Evolutionary conservation across 257 asterid species (phyloP).

Genomic region (Salvia hispanica): DNA sequence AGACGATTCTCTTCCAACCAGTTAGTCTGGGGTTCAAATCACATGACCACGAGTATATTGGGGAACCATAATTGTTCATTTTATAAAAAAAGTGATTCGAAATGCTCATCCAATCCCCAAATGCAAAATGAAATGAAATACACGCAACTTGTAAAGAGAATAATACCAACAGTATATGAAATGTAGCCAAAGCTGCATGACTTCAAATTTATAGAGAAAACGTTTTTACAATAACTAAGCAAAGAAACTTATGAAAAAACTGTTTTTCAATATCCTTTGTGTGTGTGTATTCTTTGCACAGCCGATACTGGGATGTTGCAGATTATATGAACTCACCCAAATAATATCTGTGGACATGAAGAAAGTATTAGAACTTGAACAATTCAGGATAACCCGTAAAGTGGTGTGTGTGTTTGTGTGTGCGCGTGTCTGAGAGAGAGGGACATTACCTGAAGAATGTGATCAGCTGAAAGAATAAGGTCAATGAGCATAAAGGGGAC

Average conservation of each 20-base stretch:
- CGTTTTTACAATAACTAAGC: conserved; percentile 10
- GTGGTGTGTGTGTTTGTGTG: neutral
- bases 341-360: neutral
- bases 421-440: too few relatives aligned
- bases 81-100: too few relatives aligned
- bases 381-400: neutral
- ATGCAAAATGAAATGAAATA: too few relatives aligned
- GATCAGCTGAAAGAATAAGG: conserved; percentile 8
- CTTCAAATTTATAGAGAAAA: neutral
- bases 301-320: conserved; percentile 1
- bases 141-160: neutral
- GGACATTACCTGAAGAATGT: conserved; percentile 33
- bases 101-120: too few relatives aligned
- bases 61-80: too few relatives aligned
- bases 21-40: too few relatives aligned
- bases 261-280: neutral
- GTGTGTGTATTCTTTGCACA: neutral
- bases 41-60: too few relatives aligned
- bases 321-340: neutral
- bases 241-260: conserved; percentile 7
- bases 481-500: neutral
- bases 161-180: too few relatives aligned
- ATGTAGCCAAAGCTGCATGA: neutral
- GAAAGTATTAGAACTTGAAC: neutral
- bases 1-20: too few relatives aligned